phyloP scores from a whole-genome alignment of 306 rosid genomes.

The Dryas drummondii region DNA sequence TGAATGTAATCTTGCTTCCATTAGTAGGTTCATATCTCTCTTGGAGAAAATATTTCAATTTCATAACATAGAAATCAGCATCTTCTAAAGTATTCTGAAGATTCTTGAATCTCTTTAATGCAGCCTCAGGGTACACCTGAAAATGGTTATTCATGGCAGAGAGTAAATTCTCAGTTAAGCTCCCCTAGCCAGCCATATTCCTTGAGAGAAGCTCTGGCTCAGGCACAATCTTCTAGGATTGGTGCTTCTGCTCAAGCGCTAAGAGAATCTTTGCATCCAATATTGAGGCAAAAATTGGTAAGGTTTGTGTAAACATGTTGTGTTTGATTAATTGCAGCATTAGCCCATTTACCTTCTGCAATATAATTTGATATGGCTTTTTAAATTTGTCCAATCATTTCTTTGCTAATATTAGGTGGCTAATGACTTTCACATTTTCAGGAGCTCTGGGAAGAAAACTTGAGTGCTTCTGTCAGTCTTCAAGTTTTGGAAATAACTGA shows the following conservation, averaged over 20 bases:
- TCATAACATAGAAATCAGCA: neutral
- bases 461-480: slow-evolving; percentile 92
- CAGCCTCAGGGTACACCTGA: slow-evolving; percentile 99
- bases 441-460: slow-evolving; percentile 99
- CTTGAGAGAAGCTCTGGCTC: slow-evolving; percentile 97
- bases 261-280: slow-evolving; percentile 93
- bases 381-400: neutral
- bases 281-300: slow-evolving; percentile 97
- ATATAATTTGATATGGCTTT: neutral
- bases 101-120: slow-evolving; percentile 34
- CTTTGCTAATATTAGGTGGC: slow-evolving; percentile 13
- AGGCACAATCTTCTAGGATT: slow-evolving; percentile 98
- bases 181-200: slow-evolving; percentile 99
- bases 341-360: neutral
- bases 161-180: slow-evolving; percentile 93
- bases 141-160: slow-evolving; percentile 88
- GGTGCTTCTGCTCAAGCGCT: slow-evolving; percentile 99
- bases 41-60: slow-evolving; percentile 8
- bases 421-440: slow-evolving; percentile 36
- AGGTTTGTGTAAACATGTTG: neutral
- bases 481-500: slow-evolving; percentile 89
- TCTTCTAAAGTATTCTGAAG: slow-evolving; percentile 1
- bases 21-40: neutral
- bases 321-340: neutral
- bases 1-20: neutral